A percentile compares a stretch with the other conserved stretches of the same genome.
Evolutionary conservation across 2,329 filamentous ascomycete genomes (phyloP).

Genomic region (Ophiostoma novo-ulmi): DNA sequence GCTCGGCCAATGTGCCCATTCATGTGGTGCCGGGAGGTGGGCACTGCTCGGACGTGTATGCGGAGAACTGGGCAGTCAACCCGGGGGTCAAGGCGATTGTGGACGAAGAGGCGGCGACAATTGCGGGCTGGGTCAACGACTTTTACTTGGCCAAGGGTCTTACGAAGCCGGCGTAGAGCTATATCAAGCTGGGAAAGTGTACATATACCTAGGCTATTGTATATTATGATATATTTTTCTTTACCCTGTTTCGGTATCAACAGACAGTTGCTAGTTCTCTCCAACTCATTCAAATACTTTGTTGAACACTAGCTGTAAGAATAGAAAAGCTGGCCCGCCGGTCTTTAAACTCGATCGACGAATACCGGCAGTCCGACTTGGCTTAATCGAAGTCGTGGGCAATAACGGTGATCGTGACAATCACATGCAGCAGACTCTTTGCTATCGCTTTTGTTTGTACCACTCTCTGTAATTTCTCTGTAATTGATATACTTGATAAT

Average conservation of each 20-base stretch:
- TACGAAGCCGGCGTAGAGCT: conserved; percentile 16
- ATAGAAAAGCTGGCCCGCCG: not conserved
- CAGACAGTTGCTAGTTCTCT: not conserved
- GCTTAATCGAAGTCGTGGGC: not conserved
- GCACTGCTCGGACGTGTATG: conserved; percentile 40
- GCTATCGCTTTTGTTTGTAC: not conserved
- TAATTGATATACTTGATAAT: not conserved
- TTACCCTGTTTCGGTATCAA: not conserved
- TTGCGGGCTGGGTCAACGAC: conserved; percentile 51
- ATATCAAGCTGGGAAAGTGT: not conserved
- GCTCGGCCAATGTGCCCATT: conserved; percentile 34
- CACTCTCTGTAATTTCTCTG: not conserved
- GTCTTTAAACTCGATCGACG: not conserved
- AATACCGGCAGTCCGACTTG: not conserved
- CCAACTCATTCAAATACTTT: not conserved
- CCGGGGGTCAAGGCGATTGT: conserved; percentile 45
- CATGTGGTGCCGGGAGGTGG: conserved; percentile 35
- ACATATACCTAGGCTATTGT: not conserved
- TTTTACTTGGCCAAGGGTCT: conserved; percentile 37
- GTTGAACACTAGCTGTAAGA: not conserved
- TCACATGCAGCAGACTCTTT: not conserved
- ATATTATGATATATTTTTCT: not conserved
- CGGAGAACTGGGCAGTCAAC: conserved; percentile 47
- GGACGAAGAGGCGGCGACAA: conserved; percentile 45
- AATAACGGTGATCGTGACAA: not conserved